Base-by-base conservation (phyloP, 345 rosid genomes). In the Passiflora organensis region DNA sequence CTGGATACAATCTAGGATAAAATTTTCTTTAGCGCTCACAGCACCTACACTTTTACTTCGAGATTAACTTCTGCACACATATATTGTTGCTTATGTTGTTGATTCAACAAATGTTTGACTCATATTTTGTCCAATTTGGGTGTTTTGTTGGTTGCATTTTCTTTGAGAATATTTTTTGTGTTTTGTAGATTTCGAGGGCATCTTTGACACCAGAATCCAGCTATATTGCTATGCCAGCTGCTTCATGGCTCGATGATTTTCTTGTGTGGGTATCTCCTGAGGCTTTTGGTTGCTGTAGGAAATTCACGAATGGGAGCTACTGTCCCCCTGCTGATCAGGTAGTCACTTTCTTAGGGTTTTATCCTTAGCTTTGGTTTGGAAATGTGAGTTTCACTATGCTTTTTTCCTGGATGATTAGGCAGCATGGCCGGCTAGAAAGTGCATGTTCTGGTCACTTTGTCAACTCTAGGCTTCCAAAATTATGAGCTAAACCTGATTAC, bases 291-390 rank as follows among this genome's bases (percentile, higher is more conserved):
- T 93, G 99, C 72, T 93, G 99, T 48, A 81, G 99, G 47, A 86
- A 89, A 69, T 89, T 86, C 75, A 83, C 82, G 60, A 86, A 93
- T 77, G 97, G 83, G 56, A 86, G 73, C 70, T 93, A 81, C 71
- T 93, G 99, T 18, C 95, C 99, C 36, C 99, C 99, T 43, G 74
- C 89, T 68, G 99, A 93, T 72, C 97, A 93, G 97, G 96, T 86
- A 53, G 54, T 51, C 36, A 44, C 56, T 51, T 62, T 72, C 32
- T 42, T 32, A n/a, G n/a, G 22, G 34, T 20, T 64, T 56, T 48
- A n/a, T 45, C 32, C 16, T 34, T 15, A n/a, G 19, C 32, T 51
- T 28, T 51, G 56, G 9, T 21, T 5, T 28, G 16, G 42, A 21
- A 45, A 21, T 14, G 10, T 42, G 20, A 11, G 43, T 41, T 41